These are phyloP conservation scores for Moniliophthora roreri DNA, from an alignment of 1,284 basidiomycete genomes.

Conservation along the genomic window DNA sequence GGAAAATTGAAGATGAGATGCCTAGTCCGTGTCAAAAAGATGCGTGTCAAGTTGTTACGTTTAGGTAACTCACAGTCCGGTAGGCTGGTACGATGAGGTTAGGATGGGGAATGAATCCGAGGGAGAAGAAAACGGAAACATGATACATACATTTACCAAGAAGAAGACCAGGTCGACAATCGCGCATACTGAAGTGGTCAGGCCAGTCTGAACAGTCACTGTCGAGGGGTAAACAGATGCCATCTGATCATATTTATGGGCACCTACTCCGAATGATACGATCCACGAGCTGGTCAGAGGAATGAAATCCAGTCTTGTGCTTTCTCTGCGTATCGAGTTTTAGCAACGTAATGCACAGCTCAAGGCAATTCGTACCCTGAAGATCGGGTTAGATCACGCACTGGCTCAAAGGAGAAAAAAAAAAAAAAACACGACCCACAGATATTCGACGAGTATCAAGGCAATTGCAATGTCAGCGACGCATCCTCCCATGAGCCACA, in stretches of 20 bases:
- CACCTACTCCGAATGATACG: background rate
- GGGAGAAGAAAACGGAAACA: too few species aligned
- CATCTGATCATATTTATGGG: background rate
- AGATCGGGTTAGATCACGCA: background rate
- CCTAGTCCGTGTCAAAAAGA: background rate
- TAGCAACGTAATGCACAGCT: background rate
- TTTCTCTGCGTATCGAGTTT: background rate
- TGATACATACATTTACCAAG: background rate
- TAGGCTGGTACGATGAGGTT: background rate
- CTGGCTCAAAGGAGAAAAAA: background rate
- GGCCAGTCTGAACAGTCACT: background rate
- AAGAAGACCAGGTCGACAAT: background rate
- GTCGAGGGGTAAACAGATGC: background rate
- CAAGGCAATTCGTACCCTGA: background rate
- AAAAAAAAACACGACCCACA: background rate
- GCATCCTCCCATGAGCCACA: too few species aligned
- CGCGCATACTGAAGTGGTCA: background rate
- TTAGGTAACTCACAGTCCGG: background rate
- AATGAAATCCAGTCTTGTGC: background rate
- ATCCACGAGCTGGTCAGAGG: background rate
- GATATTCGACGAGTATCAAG: too few species aligned
- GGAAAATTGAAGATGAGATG: slow-evolving; percentile 3
- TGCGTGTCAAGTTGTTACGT: background rate
- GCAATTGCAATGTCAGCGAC: too few species aligned
- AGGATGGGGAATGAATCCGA: too few species aligned